These are phyloP conservation scores for Leishmania tropica DNA, from an alignment of 208 protist genomes.

Conservation along the genomic window DNA sequence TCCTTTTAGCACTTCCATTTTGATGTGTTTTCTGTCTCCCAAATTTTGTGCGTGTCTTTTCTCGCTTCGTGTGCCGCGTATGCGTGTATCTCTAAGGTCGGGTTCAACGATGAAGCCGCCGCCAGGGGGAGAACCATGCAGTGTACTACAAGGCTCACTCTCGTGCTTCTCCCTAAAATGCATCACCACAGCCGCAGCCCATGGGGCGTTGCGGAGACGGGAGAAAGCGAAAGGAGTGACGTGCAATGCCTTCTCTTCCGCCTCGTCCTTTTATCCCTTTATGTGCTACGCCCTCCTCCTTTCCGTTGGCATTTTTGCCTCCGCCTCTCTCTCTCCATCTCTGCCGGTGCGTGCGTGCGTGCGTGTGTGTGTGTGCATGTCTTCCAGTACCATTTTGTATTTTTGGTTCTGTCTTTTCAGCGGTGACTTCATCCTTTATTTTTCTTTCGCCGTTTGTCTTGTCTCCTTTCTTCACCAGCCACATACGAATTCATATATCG, in stretches of 20 bases:
- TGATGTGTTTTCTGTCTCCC: background rate
- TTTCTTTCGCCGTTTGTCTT: background rate
- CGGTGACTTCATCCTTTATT: background rate
- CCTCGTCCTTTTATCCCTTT: background rate
- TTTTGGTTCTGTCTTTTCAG: background rate
- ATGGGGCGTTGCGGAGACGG: background rate
- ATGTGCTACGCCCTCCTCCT: background rate
- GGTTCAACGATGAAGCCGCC: background rate
- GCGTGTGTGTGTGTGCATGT: background rate
- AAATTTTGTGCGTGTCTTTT: background rate
- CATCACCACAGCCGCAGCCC: background rate
- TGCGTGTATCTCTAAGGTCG: background rate
- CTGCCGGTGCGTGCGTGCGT: background rate
- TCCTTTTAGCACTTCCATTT: background rate
- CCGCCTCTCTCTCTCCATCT: background rate
- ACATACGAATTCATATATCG: background rate
- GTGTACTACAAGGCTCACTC: background rate
- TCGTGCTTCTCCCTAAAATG: background rate
- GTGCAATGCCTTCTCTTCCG: background rate
- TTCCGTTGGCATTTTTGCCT: background rate
- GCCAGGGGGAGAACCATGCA: background rate
- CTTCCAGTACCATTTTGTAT: background rate
- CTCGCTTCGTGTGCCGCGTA: background rate
- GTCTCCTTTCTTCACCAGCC: background rate
- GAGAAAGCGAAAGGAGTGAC: background rate